These are phyloP conservation scores for Amphichorda felina DNA, from an alignment of 2,329 filamentous ascomycete species.

Conservation along the genomic window DNA sequence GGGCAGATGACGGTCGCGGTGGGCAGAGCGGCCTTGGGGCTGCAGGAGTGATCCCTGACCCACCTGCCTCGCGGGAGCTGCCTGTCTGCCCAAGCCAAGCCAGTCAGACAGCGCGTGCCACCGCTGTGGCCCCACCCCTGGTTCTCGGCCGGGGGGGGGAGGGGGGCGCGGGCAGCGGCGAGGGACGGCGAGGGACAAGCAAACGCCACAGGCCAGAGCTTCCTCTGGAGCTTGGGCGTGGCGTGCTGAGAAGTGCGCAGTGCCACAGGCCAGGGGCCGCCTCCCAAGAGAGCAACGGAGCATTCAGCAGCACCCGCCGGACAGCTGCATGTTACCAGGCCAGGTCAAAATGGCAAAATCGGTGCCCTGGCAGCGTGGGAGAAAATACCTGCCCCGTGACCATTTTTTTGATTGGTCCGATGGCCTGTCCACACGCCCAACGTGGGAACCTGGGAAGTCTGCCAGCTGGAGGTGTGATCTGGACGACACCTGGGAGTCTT, in stretches of 20 bases:
- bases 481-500: no score
- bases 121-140: neutral
- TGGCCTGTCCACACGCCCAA: slow-evolving; percentile 17
- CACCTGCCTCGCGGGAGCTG: neutral
- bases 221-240: neutral
- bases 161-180: neutral
- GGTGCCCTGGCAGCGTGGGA: neutral
- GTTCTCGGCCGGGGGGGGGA: neutral
- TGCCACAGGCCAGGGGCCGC: no score
- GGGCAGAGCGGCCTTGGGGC: neutral
- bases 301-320: no score
- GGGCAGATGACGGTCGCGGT: neutral
- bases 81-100: neutral
- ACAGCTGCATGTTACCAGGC: no score
- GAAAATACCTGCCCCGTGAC: slow-evolving; percentile 19
- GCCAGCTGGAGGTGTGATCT: neutral
- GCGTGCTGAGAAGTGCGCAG: neutral
- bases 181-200: neutral
- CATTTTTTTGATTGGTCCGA: slow-evolving; percentile 27
- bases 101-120: neutral
- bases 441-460: neutral
- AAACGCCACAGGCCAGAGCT: neutral
- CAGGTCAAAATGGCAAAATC: no score
- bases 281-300: no score
- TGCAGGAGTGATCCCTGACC: slow-evolving; percentile 5